These are phyloP conservation scores for Starmerella kuoi DNA, from an alignment of 805 yeast genomes.

Conservation along the genomic window DNA sequence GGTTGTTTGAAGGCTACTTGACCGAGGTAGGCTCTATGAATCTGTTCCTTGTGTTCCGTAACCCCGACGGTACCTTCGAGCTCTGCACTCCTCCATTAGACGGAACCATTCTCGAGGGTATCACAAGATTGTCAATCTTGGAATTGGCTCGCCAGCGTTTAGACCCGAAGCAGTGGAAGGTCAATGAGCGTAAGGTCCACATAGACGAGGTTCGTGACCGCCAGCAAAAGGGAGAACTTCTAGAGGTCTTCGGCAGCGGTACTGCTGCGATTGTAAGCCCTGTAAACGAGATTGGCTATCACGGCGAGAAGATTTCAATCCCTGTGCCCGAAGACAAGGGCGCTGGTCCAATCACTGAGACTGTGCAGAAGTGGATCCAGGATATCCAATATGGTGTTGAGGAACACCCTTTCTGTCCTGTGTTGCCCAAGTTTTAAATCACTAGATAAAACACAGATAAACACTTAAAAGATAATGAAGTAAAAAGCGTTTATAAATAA, in stretches of 20 bases:
- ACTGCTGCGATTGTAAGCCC: constrained; percentile 97
- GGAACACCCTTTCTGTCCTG: constrained; percentile 37
- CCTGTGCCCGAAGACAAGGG: constrained; percentile 75
- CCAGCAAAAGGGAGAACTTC: constrained; percentile 66
- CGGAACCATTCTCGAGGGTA: constrained; percentile 95
- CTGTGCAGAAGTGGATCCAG: constrained; percentile 73
- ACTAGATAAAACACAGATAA: no score
- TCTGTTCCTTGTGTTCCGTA: constrained; percentile 74
- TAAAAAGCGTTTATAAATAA: no score
- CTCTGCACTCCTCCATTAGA: constrained; percentile 92
- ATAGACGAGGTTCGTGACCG: constrained; percentile 69
- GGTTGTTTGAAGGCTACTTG: constrained; percentile 79
- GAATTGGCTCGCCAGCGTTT: constrained; percentile 65
- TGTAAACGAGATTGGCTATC: constrained; percentile 74
- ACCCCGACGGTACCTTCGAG: constrained; percentile 73
- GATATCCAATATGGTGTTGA: constrained; percentile 82
- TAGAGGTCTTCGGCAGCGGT: constrained; percentile 95
- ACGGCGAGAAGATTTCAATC: constrained; percentile 56
- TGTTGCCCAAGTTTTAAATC: constrained; percentile 8
- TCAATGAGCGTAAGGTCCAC: constrained; percentile 72
- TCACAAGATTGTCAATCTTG: constrained; percentile 82
- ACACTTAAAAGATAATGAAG: no score
- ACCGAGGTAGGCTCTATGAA: constrained; percentile 99
- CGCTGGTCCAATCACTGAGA: constrained; percentile 48
- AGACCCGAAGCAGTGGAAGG: constrained; percentile 63